phyloP scores from a whole-genome alignment of 2,329 filamentous ascomycete species.

The Clarireedia monteithiana region DNA sequence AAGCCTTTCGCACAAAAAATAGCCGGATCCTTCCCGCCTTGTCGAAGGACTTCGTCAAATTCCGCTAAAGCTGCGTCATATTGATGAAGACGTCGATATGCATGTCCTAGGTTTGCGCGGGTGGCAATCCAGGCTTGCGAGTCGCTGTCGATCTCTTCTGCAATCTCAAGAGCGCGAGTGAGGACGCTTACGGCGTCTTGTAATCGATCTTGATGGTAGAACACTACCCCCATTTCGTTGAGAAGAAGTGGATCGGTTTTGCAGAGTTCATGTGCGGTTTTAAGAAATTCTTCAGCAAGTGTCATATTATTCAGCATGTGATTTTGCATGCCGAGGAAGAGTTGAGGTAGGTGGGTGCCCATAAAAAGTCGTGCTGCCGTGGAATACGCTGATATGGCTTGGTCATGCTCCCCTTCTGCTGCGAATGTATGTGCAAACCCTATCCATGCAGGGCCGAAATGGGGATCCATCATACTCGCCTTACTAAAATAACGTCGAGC shows the following conservation, averaged over 20 bases:
- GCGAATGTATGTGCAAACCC: conserved; percentile 98
- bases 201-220: conserved; percentile 81
- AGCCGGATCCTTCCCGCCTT: conserved; percentile 70
- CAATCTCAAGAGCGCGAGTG: conserved; percentile 65
- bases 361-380: conserved; percentile 93
- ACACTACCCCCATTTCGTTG: conserved; percentile 94
- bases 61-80: conserved; percentile 66
- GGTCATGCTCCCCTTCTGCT: conserved; percentile 94
- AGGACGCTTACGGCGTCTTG: conserved; percentile 73
- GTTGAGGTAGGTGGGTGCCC: conserved; percentile 88
- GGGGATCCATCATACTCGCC: conserved; percentile 92
- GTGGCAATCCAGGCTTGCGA: conserved; percentile 76
- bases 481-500: conserved; percentile 95
- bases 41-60: conserved; percentile 81
- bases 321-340: conserved; percentile 98
- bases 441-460: conserved; percentile 97
- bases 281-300: conserved; percentile 88
- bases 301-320: conserved; percentile 92
- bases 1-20: conserved; percentile 80
- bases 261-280: conserved; percentile 77
- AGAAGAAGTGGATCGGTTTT: conserved; percentile 80
- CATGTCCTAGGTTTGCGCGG: conserved; percentile 83
- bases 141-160: conserved; percentile 74
- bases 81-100: conserved; percentile 64
- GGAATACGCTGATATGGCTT: conserved; percentile 95